Evolutionary conservation across 2,329 filamentous ascomycete genomes (phyloP).

Genomic region (Microdochium paspali): DNA sequence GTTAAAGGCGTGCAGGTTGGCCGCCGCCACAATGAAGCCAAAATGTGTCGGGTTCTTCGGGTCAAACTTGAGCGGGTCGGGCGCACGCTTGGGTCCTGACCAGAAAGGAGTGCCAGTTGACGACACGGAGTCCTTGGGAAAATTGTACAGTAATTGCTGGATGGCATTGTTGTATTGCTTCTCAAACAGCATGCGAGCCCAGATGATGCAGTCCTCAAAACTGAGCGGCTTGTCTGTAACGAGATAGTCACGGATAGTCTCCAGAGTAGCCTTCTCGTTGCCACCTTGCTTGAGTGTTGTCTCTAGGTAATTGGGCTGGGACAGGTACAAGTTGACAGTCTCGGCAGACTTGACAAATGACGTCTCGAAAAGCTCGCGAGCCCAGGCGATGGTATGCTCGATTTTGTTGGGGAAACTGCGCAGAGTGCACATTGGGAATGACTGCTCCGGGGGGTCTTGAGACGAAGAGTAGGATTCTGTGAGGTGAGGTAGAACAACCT

Average conservation of each 20-base stretch:
- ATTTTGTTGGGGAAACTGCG: slow-evolving; percentile 97
- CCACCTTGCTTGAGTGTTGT: slow-evolving; percentile 84
- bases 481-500: slow-evolving; percentile 81
- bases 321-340: slow-evolving; percentile 88
- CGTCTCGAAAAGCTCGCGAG: slow-evolving; percentile 88
- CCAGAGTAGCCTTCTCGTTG: slow-evolving; percentile 87
- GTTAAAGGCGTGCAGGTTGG: slow-evolving; percentile 94
- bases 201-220: slow-evolving; percentile 94
- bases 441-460: slow-evolving; percentile 95
- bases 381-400: slow-evolving; percentile 98
- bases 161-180: slow-evolving; percentile 96
- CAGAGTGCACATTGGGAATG: slow-evolving; percentile 97
- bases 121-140: slow-evolving; percentile 87
- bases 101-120: slow-evolving; percentile 89
- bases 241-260: slow-evolving; percentile 82
- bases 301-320: slow-evolving; percentile 83
- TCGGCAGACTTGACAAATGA: slow-evolving; percentile 91
- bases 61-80: slow-evolving; percentile 85
- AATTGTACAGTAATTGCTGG: slow-evolving; percentile 90
- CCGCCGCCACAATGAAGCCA: slow-evolving; percentile 76
- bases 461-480: slow-evolving; percentile 97
- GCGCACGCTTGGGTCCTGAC: slow-evolving; percentile 96
- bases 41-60: slow-evolving; percentile 77
- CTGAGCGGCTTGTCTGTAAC: slow-evolving; percentile 85
- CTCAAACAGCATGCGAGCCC: slow-evolving; percentile 91